phyloP scores from a whole-genome alignment of 139 green algal species.

The Microglena sp. region DNA sequence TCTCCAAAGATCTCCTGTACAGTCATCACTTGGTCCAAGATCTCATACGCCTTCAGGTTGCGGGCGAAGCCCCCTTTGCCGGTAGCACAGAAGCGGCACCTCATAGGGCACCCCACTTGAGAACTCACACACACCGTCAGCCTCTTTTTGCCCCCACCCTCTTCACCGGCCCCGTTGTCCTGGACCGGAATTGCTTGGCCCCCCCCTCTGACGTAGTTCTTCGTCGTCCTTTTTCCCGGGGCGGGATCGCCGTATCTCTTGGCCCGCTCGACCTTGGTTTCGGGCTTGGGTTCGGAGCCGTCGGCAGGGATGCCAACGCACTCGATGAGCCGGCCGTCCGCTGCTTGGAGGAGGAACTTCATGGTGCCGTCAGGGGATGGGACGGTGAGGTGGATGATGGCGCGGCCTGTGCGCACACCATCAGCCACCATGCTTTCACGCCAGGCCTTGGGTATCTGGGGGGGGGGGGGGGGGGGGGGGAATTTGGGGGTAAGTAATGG shows the following conservation, averaged over 20 bases:
- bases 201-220: too few relatives aligned
- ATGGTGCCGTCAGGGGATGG: conserved; percentile 61
- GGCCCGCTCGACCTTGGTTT: not conserved
- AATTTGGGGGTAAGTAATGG: too few relatives aligned
- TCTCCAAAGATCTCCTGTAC: conserved; percentile 61
- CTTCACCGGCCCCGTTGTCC: conserved; percentile 11
- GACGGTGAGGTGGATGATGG: conserved; percentile 43
- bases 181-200: not conserved
- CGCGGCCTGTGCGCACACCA: conserved; percentile 55
- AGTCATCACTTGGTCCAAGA: conserved; percentile 82
- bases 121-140: conserved; percentile 85
- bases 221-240: too few relatives aligned
- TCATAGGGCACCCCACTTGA: conserved; percentile 93
- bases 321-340: conserved; percentile 83
- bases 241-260: not conserved
- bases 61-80: conserved; percentile 93
- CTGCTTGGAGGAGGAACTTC: conserved; percentile 89
- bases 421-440: conserved; percentile 33
- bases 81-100: conserved; percentile 96
- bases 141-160: conserved; percentile 17
- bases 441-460: conserved; percentile 48
- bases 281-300: not conserved
- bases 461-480: too few relatives aligned
- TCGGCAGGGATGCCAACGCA: conserved; percentile 77
- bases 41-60: conserved; percentile 86